These are phyloP conservation scores for Penicillium polonicum DNA, from an alignment of 2,329 filamentous ascomycete species.

Conservation along the genomic window DNA sequence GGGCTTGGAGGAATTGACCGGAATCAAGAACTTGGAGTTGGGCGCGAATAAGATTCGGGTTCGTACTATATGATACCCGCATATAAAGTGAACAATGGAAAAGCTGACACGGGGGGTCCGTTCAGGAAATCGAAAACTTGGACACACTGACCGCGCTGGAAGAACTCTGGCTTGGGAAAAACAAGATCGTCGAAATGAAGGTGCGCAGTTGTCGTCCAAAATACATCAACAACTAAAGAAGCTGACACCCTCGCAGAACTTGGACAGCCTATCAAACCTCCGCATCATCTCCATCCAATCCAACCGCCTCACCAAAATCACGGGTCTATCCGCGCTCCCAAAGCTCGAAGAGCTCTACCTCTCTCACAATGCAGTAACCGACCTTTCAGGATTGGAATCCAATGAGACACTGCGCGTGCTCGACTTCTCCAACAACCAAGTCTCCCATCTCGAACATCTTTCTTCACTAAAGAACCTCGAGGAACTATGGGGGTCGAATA, in stretches of 20 bases:
- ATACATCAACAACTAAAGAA: neutral
- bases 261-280: slow-evolving; percentile 73
- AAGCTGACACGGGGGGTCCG: slow-evolving; percentile 7
- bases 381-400: slow-evolving; percentile 69
- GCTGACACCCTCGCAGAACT: slow-evolving; percentile 48
- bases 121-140: slow-evolving; percentile 75
- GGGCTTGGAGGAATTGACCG: slow-evolving; percentile 70
- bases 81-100: neutral
- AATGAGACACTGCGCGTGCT: slow-evolving; percentile 70
- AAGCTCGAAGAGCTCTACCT: slow-evolving; percentile 92
- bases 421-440: slow-evolving; percentile 86
- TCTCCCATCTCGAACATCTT: slow-evolving; percentile 72
- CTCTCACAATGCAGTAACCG: slow-evolving; percentile 85
- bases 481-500: slow-evolving; percentile 94
- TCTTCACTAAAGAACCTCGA: slow-evolving; percentile 69
- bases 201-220: slow-evolving; percentile 34
- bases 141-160: slow-evolving; percentile 75
- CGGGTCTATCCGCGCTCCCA: slow-evolving; percentile 69
- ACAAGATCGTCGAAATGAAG: slow-evolving; percentile 84
- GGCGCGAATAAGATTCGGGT: slow-evolving; percentile 84
- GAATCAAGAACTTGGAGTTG: slow-evolving; percentile 80
- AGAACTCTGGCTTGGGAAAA: slow-evolving; percentile 92
- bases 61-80: slow-evolving; percentile 17
- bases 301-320: slow-evolving; percentile 79
- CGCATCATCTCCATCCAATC: slow-evolving; percentile 92